These are phyloP conservation scores for Myriangium duriaei DNA, from an alignment of 2,329 filamentous ascomycete species.

Conservation along the genomic window DNA sequence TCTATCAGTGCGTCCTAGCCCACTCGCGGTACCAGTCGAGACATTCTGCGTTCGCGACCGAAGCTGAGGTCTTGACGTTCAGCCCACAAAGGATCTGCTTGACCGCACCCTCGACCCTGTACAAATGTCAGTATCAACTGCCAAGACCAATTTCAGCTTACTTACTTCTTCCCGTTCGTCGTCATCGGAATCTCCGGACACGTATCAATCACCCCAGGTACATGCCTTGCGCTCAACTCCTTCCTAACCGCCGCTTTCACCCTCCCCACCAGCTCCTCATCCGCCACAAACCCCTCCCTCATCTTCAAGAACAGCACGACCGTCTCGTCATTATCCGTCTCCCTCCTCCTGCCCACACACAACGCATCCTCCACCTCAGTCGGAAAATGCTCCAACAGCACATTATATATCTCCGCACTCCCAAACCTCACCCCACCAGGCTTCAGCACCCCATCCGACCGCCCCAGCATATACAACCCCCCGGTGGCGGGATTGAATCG, in stretches of 20 bases:
- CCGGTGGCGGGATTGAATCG: constrained; percentile 57
- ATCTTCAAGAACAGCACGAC: constrained; percentile 84
- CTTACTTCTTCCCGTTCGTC: constrained; percentile 87
- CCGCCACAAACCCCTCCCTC: constrained; percentile 45
- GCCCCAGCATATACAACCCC: constrained; percentile 78
- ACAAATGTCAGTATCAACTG: constrained; percentile 4
- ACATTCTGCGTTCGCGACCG: constrained; percentile 82
- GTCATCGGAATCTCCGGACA: constrained; percentile 83
- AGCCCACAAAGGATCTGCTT: constrained; percentile 90
- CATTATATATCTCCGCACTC: constrained; percentile 89
- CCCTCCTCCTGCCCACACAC: constrained; percentile 66
- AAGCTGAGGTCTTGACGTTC: constrained; percentile 77
- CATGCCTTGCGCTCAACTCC: constrained; percentile 79
- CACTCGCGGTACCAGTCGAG: constrained; percentile 79
- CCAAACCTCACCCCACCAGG: constrained; percentile 86
- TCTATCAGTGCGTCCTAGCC: constrained; percentile 43
- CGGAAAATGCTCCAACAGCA: constrained; percentile 74
- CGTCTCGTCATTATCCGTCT: constrained; percentile 65
- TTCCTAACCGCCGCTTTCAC: constrained; percentile 59
- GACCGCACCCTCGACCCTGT: constrained; percentile 79
- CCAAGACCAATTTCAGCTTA: constrained; percentile 14
- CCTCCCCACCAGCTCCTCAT: constrained; percentile 44
- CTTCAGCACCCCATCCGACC: constrained; percentile 87
- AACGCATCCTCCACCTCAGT: constrained; percentile 70
- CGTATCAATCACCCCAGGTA: constrained; percentile 70